Evolutionary conservation across 2,329 filamentous ascomycete genomes (phyloP).

Genomic region (Xylariaceae sp.): DNA sequence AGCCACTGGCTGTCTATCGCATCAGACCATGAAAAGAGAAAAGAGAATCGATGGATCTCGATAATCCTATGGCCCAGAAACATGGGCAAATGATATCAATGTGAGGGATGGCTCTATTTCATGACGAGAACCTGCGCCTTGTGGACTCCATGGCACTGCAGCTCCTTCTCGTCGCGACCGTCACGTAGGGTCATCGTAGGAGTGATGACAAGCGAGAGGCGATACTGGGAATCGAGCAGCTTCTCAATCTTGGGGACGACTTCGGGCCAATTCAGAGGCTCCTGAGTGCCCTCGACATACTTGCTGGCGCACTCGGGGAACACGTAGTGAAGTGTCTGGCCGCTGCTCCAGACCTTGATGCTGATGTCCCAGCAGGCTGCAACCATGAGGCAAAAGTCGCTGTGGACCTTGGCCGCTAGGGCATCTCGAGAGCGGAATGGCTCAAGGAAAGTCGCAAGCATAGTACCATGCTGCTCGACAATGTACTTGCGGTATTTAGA

Average conservation of each 20-base stretch:
- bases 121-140: slow-evolving; percentile 31
- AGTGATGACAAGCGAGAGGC: slow-evolving; percentile 27
- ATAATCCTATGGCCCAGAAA: too few species aligned
- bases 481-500: slow-evolving; percentile 18
- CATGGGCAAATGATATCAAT: too few species aligned
- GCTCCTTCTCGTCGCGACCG: slow-evolving; percentile 20
- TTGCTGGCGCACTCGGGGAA: slow-evolving; percentile 29
- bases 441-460: slow-evolving; percentile 24
- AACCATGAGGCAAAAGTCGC: slow-evolving; percentile 22
- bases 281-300: slow-evolving; percentile 26
- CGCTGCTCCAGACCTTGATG: slow-evolving; percentile 28
- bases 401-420: slow-evolving; percentile 16
- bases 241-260: slow-evolving; percentile 15
- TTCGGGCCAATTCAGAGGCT: slow-evolving; percentile 22
- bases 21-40: too few species aligned
- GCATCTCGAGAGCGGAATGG: slow-evolving; percentile 21
- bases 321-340: slow-evolving; percentile 29
- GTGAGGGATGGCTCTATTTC: slow-evolving; percentile 20
- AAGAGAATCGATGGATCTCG: too few species aligned
- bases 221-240: slow-evolving; percentile 24
- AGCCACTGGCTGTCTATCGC: too few species aligned
- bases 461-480: slow-evolving; percentile 20
- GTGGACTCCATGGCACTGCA: slow-evolving; percentile 23
- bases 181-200: slow-evolving; percentile 27
- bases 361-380: slow-evolving; percentile 26